Percentiles rank a stretch among this genome's conserved stretches.
Conservation (phyloP, 225 moss, liverwort and hornwort species). For the Physcomitrellopsis africana region DNA sequence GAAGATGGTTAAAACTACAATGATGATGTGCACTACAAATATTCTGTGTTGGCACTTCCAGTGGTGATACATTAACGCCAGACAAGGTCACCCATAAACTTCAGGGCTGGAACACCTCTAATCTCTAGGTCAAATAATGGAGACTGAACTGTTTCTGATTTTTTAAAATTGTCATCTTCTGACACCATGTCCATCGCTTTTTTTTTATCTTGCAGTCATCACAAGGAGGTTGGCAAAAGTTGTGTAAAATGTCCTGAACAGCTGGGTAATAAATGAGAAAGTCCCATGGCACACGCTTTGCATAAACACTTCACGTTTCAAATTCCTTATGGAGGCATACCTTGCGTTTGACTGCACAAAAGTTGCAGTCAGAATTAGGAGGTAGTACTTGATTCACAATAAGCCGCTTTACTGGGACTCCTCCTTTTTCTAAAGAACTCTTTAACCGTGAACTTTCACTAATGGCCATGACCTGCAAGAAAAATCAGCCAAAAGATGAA, state of each 20-base stretch:
- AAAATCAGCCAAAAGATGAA: not conserved
- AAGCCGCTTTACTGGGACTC: conserved; percentile 77
- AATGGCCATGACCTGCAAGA: conserved; percentile 79
- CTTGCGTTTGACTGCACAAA: conserved; percentile 87
- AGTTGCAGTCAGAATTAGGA: conserved; percentile 83
- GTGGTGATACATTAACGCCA: conserved; percentile 44
- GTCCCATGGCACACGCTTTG: not conserved
- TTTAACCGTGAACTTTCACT: conserved; percentile 81
- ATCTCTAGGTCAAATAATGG: conserved; percentile 86
- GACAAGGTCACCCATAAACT: conserved; percentile 79
- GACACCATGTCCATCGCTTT: conserved; percentile 70
- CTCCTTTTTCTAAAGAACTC: conserved; percentile 71
- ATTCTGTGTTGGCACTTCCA: conserved; percentile 1
- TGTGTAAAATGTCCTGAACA: not conserved
- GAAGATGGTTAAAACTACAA: conserved; percentile 9
- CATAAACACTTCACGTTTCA: not conserved
- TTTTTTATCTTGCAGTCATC: conserved; percentile 60
- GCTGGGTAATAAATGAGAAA: not conserved
- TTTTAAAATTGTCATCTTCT: conserved; percentile 53
- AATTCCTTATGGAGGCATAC: conserved; percentile 31
- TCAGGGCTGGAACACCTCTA: conserved; percentile 81
- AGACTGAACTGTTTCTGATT: conserved; percentile 64
- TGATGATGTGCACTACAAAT: not conserved
- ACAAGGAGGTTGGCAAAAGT: not conserved
- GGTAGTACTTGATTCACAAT: conserved; percentile 84